Base-by-base conservation (phyloP, 306 rosid species). In the Vicia sativa region DNA sequence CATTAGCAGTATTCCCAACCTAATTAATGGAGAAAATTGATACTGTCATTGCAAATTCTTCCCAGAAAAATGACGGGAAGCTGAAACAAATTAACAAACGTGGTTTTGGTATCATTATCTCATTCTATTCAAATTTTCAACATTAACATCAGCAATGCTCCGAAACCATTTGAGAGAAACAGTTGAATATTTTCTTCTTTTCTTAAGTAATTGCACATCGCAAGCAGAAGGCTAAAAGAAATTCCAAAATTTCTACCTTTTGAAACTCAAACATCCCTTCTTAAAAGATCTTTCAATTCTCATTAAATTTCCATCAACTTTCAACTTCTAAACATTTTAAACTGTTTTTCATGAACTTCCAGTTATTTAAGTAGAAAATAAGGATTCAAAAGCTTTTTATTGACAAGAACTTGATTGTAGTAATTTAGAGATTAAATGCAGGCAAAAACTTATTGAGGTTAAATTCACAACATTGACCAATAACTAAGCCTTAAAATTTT, bases 1-100 rank as follows among this genome's bases (percentile, higher is more conserved):
- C 44, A 66, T 79, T 84, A 63, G 88, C 72, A 58, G 83, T 71
- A 77, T 73, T 87, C 77, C 96, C 97, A 52, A 77, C 96, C 99
- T 91, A 79, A 46, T 80, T 56, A 77, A 48, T 52, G 50, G 62
- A 66, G 49, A 68, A 80, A 57, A 76, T 75, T 37, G 15, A 62
- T 28, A 14, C 38, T 1, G 12, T 57, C 35, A 37, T 55, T 16
- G 41, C 48, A 62, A 56, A 62, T 10, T 9, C 26, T 55, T 80
- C 21, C 48, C 4, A 7, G 35, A 10, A 63, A 25, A 31, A 28
- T 61, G 58, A 60, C 29, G 13, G 38, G 6, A 38, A 52, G 52
- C 34, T 7, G 12, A 0, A 68, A 49, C 61, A 65, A 4, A 16
- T 55, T 55, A 35, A 50, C 28, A 54, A 8, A 21, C 38, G 9